Base-by-base conservation (phyloP, 805 yeast species). In the Scheffersomyces amazonensis region DNA sequence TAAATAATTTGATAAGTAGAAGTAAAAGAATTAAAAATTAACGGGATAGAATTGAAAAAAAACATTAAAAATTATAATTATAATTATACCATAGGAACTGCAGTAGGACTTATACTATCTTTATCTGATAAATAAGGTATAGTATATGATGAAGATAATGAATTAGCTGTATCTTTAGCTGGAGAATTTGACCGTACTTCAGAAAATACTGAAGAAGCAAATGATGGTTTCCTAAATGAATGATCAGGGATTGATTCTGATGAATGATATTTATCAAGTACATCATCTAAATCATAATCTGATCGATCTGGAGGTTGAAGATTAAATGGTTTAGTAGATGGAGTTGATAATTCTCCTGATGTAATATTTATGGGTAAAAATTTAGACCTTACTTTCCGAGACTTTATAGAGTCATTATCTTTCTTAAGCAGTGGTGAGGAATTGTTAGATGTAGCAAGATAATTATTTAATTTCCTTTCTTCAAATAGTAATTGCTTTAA, bases 401-500 rank as follows among this genome's bases (percentile, higher is more conserved):
- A n/a, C 16, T 27, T 27, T 4, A n/a, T n/a, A n/a, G n/a, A n/a
- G n/a, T n/a, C n/a, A n/a, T n/a, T n/a, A n/a, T n/a, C n/a, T n/a
- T n/a, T n/a, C n/a, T n/a, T n/a, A n/a, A n/a, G n/a, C 17, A 29
- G 40, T 17, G 49, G 42, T 10, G 50, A 34, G 2, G 46, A 18
- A n/a, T 40, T 36, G n/a, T 30, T 32, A 10, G 37, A 21, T 31
- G 32, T 16, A n/a, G 34, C 34, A 8, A 41, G 30, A 17, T 30
- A 16, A 19, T 37, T 40, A 39, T 48, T 55, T 8, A 53, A 32
- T 30, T 45, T 41, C 32, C 53, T 48, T 40, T 61, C 63, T 25
- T 54, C 49, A 11, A 33, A 35, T 32, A 61, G 43, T 16, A 61
- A 45, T 13, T 47, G 35, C 30, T 49, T 54, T 17, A 58, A 42